Evolutionary conservation across 1,284 basidiomycete species (phyloP).

Genomic region (Phellinidium pouzarii): DNA sequence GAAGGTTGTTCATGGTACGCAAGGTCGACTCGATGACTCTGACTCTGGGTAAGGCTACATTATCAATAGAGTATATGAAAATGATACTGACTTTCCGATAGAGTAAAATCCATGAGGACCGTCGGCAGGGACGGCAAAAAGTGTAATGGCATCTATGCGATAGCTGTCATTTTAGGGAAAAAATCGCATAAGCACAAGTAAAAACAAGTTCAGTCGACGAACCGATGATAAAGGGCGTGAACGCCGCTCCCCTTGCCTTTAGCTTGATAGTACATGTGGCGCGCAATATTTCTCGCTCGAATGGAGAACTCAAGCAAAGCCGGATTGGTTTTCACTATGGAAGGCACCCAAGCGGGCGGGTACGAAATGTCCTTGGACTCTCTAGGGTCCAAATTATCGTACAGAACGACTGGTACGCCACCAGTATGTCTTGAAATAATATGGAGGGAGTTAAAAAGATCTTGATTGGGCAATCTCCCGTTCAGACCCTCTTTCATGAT

Average conservation of each 20-base stretch:
- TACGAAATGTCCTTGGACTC: constrained; percentile 33
- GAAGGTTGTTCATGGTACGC: constrained; percentile 84
- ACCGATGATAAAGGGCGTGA: constrained; percentile 77
- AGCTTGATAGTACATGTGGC: constrained; percentile 64
- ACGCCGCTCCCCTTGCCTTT: constrained; percentile 68
- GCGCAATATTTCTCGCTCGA: constrained; percentile 54
- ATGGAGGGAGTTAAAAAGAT: constrained; percentile 81
- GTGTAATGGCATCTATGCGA: constrained; percentile 89
- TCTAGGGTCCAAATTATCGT: constrained; percentile 60
- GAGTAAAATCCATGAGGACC: constrained; percentile 96
- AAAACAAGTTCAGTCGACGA: too few relatives aligned
- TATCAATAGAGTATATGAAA: constrained; percentile 1
- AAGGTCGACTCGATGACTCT: constrained; percentile 82
- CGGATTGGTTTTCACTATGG: constrained; percentile 33
- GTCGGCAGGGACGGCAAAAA: constrained; percentile 81
- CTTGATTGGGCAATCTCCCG: constrained; percentile 93
- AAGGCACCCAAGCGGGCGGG: constrained; percentile 40
- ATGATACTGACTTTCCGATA: constrained; percentile 70
- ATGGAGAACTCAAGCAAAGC: constrained; percentile 47
- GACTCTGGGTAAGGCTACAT: background rate
- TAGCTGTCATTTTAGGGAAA: constrained; percentile 54
- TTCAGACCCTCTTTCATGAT: constrained; percentile 80
- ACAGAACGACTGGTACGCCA: constrained; percentile 68
- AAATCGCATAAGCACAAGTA: constrained; percentile 1
- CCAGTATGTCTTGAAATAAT: constrained; percentile 68